Evolutionary conservation across 345 rosid species (phyloP).

Genomic region (Garcia nutans): DNA sequence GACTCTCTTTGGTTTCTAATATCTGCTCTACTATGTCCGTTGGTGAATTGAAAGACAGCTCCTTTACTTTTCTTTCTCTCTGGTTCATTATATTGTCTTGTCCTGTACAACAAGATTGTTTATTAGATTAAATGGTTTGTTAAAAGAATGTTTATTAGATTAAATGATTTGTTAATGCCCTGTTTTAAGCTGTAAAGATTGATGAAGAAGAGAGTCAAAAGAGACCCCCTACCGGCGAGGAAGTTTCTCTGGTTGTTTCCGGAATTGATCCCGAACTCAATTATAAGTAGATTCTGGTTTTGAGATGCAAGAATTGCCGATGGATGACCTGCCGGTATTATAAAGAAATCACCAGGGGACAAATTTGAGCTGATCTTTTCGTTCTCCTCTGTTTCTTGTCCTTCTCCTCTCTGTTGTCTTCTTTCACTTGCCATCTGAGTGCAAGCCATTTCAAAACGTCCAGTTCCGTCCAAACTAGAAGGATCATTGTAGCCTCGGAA

Average conservation of each 20-base stretch:
- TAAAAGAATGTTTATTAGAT: too few relatives aligned
- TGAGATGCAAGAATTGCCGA: constrained; percentile 32
- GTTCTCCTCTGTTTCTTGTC: constrained; percentile 19
- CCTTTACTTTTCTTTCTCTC: constrained; percentile 42
- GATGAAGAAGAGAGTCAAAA: too few relatives aligned
- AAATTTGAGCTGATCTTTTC: constrained; percentile 33
- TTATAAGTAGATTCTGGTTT: constrained; percentile 23
- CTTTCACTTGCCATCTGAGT: too few relatives aligned
- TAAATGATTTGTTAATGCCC: too few relatives aligned
- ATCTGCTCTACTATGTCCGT: constrained; percentile 36
- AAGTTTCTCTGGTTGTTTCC: constrained; percentile 37
- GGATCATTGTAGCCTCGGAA: too few relatives aligned
- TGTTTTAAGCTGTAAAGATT: not conserved
- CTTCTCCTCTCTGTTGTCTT: too few relatives aligned
- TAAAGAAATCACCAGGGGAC: constrained; percentile 43
- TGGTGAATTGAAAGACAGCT: constrained; percentile 39
- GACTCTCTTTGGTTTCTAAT: constrained; percentile 35
- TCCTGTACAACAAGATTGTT: constrained; percentile 14
- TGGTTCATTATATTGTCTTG: constrained; percentile 32
- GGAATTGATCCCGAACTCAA: constrained; percentile 49
- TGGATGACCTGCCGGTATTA: constrained; percentile 54
- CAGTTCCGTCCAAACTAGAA: too few relatives aligned
- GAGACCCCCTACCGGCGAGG: constrained; percentile 42
- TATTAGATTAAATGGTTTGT: too few relatives aligned
- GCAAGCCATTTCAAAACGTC: too few relatives aligned